Percentiles rank a stretch among this genome's conserved stretches.
phyloP scores from a whole-genome alignment of 139 green algal species.

The Medakamo hakoo region DNA sequence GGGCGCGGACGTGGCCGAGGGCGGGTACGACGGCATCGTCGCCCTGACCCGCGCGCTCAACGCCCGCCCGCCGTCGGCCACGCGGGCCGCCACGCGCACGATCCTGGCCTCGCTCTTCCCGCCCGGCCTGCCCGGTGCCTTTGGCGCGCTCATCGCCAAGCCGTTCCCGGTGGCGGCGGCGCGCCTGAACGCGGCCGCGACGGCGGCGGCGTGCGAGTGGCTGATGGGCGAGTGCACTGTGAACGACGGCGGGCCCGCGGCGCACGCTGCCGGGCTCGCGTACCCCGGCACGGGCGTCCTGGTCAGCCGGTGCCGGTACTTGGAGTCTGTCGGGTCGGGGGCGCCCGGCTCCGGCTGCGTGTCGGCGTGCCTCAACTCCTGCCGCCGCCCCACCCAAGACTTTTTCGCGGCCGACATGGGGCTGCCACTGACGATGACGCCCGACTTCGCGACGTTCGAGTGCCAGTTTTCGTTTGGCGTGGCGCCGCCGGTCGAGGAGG shows the following conservation, averaged over 20 bases:
- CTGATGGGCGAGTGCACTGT: slow-evolving; percentile 72
- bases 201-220: slow-evolving; percentile 70
- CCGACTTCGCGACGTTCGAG: slow-evolving; percentile 77
- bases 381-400: slow-evolving; percentile 73
- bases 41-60: slow-evolving; percentile 65
- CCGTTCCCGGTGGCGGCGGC: slow-evolving; percentile 34
- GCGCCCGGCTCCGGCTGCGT: slow-evolving; percentile 62
- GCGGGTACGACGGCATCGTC: slow-evolving; percentile 72
- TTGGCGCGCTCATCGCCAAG: slow-evolving; percentile 43
- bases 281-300: too few relatives aligned
- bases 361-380: slow-evolving; percentile 75
- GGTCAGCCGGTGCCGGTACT: slow-evolving; percentile 53
- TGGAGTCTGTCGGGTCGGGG: too few relatives aligned
- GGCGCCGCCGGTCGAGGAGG: slow-evolving; percentile 19
- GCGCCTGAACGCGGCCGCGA: slow-evolving; percentile 64
- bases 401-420: slow-evolving; percentile 83
- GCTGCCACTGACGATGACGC: slow-evolving; percentile 64
- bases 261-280: slow-evolving; percentile 65
- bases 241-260: slow-evolving; percentile 48
- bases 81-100: slow-evolving; percentile 34
- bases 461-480: slow-evolving; percentile 19
- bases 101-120: slow-evolving; percentile 71
- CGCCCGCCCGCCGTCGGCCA: slow-evolving; percentile 26
- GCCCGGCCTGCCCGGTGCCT: slow-evolving; percentile 55
- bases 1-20: slow-evolving; percentile 29